These are phyloP conservation scores for Scheffersomyces titani DNA, from an alignment of 1,139 yeast species.

Conservation along the genomic window DNA sequence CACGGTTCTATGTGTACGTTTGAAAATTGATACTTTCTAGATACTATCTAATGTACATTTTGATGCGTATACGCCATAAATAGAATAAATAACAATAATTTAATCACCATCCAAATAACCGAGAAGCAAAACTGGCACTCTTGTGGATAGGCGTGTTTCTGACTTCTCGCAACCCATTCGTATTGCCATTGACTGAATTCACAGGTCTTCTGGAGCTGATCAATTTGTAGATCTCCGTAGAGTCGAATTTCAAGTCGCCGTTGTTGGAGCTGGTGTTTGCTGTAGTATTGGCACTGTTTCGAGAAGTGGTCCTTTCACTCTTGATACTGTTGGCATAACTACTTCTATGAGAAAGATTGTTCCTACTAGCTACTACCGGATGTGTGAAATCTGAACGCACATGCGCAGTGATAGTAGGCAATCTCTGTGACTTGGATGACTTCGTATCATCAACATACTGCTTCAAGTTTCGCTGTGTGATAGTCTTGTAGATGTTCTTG, in stretches of 20 bases:
- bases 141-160: neutral
- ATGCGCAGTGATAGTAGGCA: constrained; percentile 1
- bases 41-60: neutral
- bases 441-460: constrained; percentile 14
- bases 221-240: constrained; percentile 17
- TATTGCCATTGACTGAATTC: neutral
- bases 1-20: too few relatives aligned
- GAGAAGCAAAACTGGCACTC: constrained; percentile 6
- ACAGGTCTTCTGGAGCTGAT: constrained; percentile 4
- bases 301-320: neutral
- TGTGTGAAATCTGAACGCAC: neutral
- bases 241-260: constrained; percentile 4
- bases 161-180: constrained; percentile 5
- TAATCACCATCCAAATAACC: constrained; percentile 15
- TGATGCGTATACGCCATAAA: neutral
- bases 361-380: neutral
- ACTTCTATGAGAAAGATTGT: constrained; percentile 3
- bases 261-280: neutral
- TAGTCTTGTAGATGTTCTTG: constrained; percentile 36
- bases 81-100: neutral
- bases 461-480: constrained; percentile 34
- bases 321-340: constrained; percentile 7
- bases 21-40: neutral
- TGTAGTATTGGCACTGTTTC: neutral
- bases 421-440: constrained; percentile 1